Conservation (phyloP, 192 early-diverging fungal genomes). For the Backusella sp. region DNA sequence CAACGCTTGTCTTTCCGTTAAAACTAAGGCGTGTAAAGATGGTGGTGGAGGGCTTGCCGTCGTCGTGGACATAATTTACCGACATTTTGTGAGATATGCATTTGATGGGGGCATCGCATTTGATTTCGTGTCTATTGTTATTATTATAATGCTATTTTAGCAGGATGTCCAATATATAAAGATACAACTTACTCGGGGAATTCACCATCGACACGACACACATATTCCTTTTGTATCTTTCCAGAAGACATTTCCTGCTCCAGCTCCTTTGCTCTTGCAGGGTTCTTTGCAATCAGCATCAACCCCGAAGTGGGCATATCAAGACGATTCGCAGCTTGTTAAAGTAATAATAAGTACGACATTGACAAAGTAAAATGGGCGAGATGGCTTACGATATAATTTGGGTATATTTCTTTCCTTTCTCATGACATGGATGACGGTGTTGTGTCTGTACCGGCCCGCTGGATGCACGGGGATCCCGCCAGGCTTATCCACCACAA, state of each 20-base stretch:
- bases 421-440: conserved; percentile 66
- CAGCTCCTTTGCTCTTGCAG: conserved; percentile 58
- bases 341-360: no score
- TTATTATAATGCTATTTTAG: no score
- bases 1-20: conserved; percentile 71
- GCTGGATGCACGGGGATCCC: conserved; percentile 84
- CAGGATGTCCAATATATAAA: no score
- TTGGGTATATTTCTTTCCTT: conserved; percentile 57
- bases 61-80: conserved; percentile 78
- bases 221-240: conserved; percentile 82
- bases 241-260: conserved; percentile 64
- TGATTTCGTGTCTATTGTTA: conserved; percentile 44
- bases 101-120: conserved; percentile 80
- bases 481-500: conserved; percentile 89
- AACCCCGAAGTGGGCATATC: conserved; percentile 95
- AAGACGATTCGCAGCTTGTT: conserved; percentile 81
- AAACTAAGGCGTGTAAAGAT: conserved; percentile 65
- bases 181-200: conserved; percentile 72
- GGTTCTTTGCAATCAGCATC: conserved; percentile 71
- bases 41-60: conserved; percentile 84
- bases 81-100: conserved; percentile 85
- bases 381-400: conserved; percentile 50
- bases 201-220: conserved; percentile 82
- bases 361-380: no score
- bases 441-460: conserved; percentile 89